Evolutionary conservation across 768 basidiomycete species (phyloP), one percentile per base, ranked within the genome.

Genomic region (Trametes sanguinea): DNA sequence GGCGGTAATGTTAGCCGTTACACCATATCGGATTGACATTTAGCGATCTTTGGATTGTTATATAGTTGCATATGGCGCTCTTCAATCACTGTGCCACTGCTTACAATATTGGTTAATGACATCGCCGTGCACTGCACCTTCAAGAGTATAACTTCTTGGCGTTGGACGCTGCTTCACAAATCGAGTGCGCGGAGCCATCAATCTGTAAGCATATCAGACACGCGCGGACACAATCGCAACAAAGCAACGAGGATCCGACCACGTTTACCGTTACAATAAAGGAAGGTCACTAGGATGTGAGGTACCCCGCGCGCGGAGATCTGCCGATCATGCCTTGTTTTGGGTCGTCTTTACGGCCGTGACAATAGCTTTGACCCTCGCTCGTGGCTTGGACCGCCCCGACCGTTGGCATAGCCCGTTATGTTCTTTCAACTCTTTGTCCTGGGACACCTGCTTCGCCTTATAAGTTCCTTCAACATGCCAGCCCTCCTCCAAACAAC

Each of bases 1-100:
- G 73, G 72, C 73, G 72, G 71, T 67, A 72, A 74, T 73, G 73
- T 73, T 74, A 72, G 65, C 73, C 73, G 71, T 74, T 74, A 74
- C 73, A 74, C 73, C 73, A 74, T 74, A 73, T 71, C 73, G 70
- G 73, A 74, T 47, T 40, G 51, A 10, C 22, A 13, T 14, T 6
- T 3, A 29, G n/a, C 50, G 7, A 16, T 10, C 33, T 13, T 27
- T 6, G 33, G 5, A 17, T 6, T 51, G 6, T 51, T 43, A 3
- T 43, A 43, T 43, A 43, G 14, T 13, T 22, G 22, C 1, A 22
- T 22, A 22, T 22, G 22, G 22, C 22, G 22, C 22, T 22, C 22
- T 22, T 22, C 22, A 22, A 22, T 22, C 22, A 22, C 22, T 22
- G 22, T 22, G 22, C 22, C 22, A 22, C 22, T 22, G 22, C 22